Base-by-base conservation (phyloP, 805 yeast genomes). In the Saccharomycopsis olivae region DNA sequence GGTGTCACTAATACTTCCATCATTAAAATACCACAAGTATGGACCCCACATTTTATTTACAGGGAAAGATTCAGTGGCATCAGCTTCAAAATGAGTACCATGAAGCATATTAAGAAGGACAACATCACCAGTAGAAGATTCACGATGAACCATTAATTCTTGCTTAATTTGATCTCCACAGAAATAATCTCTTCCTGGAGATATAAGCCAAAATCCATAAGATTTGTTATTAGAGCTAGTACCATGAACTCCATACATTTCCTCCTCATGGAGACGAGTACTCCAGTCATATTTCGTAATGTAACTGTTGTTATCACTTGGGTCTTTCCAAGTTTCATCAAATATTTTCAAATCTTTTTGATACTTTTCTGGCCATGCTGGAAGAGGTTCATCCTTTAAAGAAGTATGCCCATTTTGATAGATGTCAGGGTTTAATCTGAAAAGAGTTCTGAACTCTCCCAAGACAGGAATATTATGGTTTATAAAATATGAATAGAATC, bases 141-240 rank as follows among this genome's bases (percentile, higher is more conserved):
- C 32, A 6, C 32, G 8, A 29, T 29, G 32, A 13, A 29, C 8
- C 8, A 29, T 8, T n/a, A 29, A 15, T 15, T 29, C 32, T 15
- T 29, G 32, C n/a, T 29, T 29, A n/a, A 29, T n/a, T 15, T 29
- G 14, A 29, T 29, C 32, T n/a, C 32, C 32, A 29, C 32, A 29
- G n/a, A 8, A 29, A 29, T 29, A 29, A 15, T 29, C 32, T 29
- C 32, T n/a, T n/a, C 32, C 32, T 8, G 32, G 17, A n/a, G 14
- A 15, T 6, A 29, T 6, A 8, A 29, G 32, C 32, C 32, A 29
- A 15, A 29, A 29, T 8, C 32, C 32, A 15, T 29, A 29, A 8
- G 8, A 6, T 29, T 29, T 29, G 28, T 24, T 24, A 13, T 13
- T 13, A 6, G 14, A 29, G 17, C n/a, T n/a, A 23, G 6, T 23